phyloP scores from a whole-genome alignment of 805 yeast species.

The Candida schatavii region DNA sequence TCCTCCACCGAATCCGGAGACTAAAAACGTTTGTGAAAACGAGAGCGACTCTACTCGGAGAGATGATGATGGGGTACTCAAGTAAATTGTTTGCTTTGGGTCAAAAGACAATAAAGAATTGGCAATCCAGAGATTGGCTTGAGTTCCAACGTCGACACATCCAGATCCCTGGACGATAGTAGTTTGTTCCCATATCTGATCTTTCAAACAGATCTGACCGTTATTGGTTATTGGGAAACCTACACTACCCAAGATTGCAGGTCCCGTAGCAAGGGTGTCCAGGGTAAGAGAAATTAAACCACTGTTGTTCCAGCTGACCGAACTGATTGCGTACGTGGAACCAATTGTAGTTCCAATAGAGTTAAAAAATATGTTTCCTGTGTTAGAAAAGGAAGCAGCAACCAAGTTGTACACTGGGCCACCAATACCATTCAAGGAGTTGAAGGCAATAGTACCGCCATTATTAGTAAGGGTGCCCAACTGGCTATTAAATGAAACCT shows the following conservation, averaged over 20 bases:
- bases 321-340: conserved; percentile 6
- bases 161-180: conserved; percentile 24
- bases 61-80: conserved; percentile 8
- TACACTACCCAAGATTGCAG: conserved; percentile 10
- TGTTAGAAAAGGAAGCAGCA: conserved; percentile 16
- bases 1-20: conserved; percentile 23
- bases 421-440: conserved; percentile 15
- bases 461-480: conserved; percentile 7
- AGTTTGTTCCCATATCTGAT: conserved; percentile 20
- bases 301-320: conserved; percentile 14
- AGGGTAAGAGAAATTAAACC: conserved; percentile 14
- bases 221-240: conserved; percentile 13
- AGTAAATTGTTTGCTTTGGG: conserved; percentile 11
- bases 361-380: conserved; percentile 14
- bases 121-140: conserved; percentile 10
- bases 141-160: conserved; percentile 20
- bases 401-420: conserved; percentile 17
- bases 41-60: conserved; percentile 13
- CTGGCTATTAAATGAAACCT: conserved; percentile 15
- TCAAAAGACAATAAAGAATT: conserved; percentile 13
- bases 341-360: not conserved
- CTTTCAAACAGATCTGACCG: conserved; percentile 26
- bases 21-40: conserved; percentile 16
- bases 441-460: conserved; percentile 21
- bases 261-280: conserved; percentile 8